These are phyloP conservation scores for Epichloe scottii DNA, from an alignment of 2,329 filamentous ascomycete species.

Conservation along the genomic window DNA sequence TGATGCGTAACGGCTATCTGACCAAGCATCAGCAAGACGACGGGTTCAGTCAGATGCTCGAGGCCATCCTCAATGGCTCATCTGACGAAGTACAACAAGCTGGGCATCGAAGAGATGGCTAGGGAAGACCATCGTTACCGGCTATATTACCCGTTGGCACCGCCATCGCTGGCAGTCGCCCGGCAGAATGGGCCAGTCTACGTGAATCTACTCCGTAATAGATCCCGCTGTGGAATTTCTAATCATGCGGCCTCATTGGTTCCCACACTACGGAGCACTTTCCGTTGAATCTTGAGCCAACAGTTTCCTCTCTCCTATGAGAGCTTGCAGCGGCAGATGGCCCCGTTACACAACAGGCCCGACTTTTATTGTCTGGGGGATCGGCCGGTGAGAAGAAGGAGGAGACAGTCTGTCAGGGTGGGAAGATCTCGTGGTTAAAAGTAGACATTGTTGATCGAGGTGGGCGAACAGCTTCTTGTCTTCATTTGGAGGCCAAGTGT, in stretches of 20 bases:
- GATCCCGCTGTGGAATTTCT: no score
- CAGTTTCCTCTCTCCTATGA: background rate
- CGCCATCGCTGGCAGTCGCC: background rate
- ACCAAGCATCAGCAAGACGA: constrained; percentile 5
- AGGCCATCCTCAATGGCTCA: constrained; percentile 9
- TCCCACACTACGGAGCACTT: no score
- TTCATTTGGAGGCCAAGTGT: background rate
- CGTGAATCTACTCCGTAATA: no score
- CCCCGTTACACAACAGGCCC: background rate
- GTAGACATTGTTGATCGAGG: background rate
- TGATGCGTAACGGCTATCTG: constrained; percentile 4
- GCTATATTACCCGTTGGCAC: background rate
- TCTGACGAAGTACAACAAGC: constrained; percentile 7
- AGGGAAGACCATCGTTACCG: background rate
- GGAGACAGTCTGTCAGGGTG: background rate
- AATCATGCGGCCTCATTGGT: no score
- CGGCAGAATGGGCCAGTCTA: background rate
- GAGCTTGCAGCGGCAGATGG: background rate
- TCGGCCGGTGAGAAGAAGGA: background rate
- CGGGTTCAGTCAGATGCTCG: constrained; percentile 8
- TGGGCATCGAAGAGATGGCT: background rate
- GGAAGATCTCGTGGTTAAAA: background rate
- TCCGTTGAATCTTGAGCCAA: background rate
- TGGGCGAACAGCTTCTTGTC: background rate
- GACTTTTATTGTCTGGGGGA: background rate